A percentile compares a stretch with the other conserved stretches of the same genome.
phyloP scores from a whole-genome alignment of 495 filamentous ascomycete genomes.

The Staphylotrichum longicolle region DNA sequence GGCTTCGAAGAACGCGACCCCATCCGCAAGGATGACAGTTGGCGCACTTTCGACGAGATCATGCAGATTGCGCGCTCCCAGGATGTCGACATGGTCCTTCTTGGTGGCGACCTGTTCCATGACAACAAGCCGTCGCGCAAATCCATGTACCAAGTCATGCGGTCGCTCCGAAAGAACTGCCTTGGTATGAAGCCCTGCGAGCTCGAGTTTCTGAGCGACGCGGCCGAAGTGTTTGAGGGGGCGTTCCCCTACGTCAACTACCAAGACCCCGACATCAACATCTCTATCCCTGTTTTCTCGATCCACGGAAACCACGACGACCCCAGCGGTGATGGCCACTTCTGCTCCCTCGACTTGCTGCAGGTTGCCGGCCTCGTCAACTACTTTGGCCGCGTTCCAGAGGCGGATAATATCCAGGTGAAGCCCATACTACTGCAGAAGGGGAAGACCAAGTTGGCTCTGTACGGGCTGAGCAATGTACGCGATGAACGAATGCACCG shows the following conservation, averaged over 20 bases:
- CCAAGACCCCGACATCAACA: conserved; percentile 95
- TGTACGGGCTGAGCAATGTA: conserved; percentile 96
- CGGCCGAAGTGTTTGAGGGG: conserved; percentile 78
- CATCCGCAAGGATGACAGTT: conserved; percentile 92
- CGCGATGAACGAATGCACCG: conserved; percentile 91
- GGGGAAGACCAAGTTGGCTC: conserved; percentile 85
- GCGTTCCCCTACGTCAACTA: conserved; percentile 95
- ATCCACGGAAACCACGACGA: conserved; percentile 99
- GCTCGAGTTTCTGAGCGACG: conserved; percentile 91
- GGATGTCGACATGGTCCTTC: conserved; percentile 95
- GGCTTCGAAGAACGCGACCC: conserved; percentile 92
- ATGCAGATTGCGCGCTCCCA: conserved; percentile 84
- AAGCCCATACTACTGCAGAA: conserved; percentile 94
- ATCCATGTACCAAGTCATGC: conserved; percentile 96
- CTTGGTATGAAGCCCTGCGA: conserved; percentile 93
- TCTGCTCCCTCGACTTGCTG: conserved; percentile 84
- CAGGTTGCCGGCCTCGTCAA: conserved; percentile 90
- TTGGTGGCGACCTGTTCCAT: conserved; percentile 94
- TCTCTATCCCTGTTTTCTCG: conserved; percentile 95
- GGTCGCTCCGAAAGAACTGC: conserved; percentile 86
- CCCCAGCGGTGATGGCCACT: conserved; percentile 87
- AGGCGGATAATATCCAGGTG: conserved; percentile 86
- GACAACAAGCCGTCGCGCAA: conserved; percentile 98
- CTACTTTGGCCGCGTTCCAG: conserved; percentile 89
- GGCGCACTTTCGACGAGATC: conserved; percentile 92